Evolutionary conservation across 305 asterid genomes (phyloP), one percentile per base, ranked within the genome.

Genomic region (Fraxinus floribunda): DNA sequence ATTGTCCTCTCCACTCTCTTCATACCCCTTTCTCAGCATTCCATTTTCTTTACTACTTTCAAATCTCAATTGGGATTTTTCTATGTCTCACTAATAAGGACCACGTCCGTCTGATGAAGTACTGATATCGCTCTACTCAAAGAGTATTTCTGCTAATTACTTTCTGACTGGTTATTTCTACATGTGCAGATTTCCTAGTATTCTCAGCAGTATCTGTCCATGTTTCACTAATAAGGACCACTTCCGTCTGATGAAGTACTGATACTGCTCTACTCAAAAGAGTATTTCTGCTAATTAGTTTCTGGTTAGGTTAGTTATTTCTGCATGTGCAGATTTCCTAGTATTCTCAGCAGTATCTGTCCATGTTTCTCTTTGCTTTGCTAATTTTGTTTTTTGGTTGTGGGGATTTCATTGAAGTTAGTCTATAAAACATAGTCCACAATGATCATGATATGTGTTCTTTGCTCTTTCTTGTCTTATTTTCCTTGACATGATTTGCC

Each of bases 1-100:
- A 79, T 77, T 85, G 84, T 78, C 85, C 84, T 85, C 84, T 52
- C 86, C 85, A 78, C 88, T 89, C 87, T 83, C 86, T 77, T 76
- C 79, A 82, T 55, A 70, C 90, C 86, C 55, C 77, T 78, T 70
- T 75, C 71, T 79, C 81, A 64, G 82, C 78, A 24, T 79, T 39
- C 78, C 64, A 77, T 81, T 75, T 78, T 80, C 80, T 71, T 24
- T 77, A 35, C 76, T 77, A 52, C 24, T 36, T 73, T 64, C 20
- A 62, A 29, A 16, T 55, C 78, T 81, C 32, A 82, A 80, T 72
- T 86, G 87, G 85, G 55, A 70, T 82, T 20, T 20, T 55, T 4
- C 79, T 80, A 38, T 79, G 78, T 76, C 75, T 72, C 83, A 38
- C 55, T 66, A 79, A 44, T 60, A 71, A 83, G 70, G 66, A 84